Base-by-base conservation (phyloP, 345 rosid genomes). In the Linum usitatissimum region DNA sequence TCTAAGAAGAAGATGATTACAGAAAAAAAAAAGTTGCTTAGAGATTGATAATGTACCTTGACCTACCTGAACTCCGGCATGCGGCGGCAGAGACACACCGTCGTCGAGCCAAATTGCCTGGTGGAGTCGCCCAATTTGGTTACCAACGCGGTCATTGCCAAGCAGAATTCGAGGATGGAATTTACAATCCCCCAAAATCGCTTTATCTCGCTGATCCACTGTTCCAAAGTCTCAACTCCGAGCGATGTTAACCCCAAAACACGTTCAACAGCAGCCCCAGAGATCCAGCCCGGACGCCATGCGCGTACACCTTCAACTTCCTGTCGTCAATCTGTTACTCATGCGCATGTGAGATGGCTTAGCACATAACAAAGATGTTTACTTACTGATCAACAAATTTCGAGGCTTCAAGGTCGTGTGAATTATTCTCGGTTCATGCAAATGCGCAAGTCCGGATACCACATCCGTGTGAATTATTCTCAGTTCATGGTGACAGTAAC, bases 41-140 rank as follows among this genome's bases (percentile, higher is more conserved):
- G n/a, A n/a, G n/a, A n/a, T n/a, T n/a, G n/a, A n/a, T n/a, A n/a
- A n/a, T n/a, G n/a, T n/a, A n/a, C n/a, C n/a, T n/a, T n/a, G n/a
- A n/a, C n/a, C n/a, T n/a, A n/a, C 80, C 64, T 78, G 78, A 51
- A 93, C 61, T 13, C 76, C 76, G 31, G 62, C 28, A 4, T 86
- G 77, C 1, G 92, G 95, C 6, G 66, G 39, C 49, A 64, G 67
- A 57, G 9, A 7, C 36, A 31, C 20, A 1, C 67, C 30, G 34
- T 69, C 42, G 49, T 15, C 3, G 18, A n/a, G n/a, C 20, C 34
- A 3, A 38, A 38, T 14, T 18, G 61, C 49, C 58, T 62, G 57
- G 42, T 62, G 36, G 9, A 6, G n/a, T 62, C 64, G 59, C 21
- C 58, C 21, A 55, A 18, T 8, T 55, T 55, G 20, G 12, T 55